Conservation (phyloP, 2,329 filamentous ascomycete genomes). For the Alternaria atra region DNA sequence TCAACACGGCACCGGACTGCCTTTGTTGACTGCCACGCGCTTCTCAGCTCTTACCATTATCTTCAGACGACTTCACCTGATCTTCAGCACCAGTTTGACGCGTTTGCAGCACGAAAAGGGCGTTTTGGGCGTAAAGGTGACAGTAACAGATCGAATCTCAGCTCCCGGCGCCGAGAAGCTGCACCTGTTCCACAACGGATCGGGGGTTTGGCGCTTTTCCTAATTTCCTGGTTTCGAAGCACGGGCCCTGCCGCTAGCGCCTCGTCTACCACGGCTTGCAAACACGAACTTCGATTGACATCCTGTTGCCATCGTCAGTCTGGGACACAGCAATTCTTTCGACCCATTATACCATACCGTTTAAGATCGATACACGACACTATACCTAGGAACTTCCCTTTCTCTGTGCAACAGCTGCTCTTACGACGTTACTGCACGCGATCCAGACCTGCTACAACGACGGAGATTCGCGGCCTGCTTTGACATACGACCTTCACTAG, state of each 20-base stretch:
- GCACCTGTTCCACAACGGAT: constrained; percentile 37
- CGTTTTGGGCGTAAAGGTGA: constrained; percentile 21
- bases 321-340: constrained; percentile 4
- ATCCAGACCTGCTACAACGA: constrained; percentile 1
- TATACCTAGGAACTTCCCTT: background rate
- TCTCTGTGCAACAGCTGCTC: background rate
- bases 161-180: constrained; percentile 41
- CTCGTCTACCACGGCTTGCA: constrained; percentile 21
- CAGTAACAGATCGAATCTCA: constrained; percentile 42
- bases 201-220: constrained; percentile 31
- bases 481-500: constrained; percentile 5
- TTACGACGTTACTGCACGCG: background rate
- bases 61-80: background rate
- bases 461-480: background rate
- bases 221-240: constrained; percentile 23
- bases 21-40: constrained; percentile 14
- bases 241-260: constrained; percentile 27
- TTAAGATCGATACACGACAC: background rate
- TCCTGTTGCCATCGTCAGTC: constrained; percentile 20
- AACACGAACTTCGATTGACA: constrained; percentile 24
- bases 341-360: background rate
- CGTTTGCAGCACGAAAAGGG: constrained; percentile 20
- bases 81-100: constrained; percentile 16
- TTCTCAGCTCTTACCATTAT: constrained; percentile 4
- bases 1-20: constrained; percentile 11